Conservation (phyloP, 768 basidiomycete genomes). For the Glaciozyma antarctica region DNA sequence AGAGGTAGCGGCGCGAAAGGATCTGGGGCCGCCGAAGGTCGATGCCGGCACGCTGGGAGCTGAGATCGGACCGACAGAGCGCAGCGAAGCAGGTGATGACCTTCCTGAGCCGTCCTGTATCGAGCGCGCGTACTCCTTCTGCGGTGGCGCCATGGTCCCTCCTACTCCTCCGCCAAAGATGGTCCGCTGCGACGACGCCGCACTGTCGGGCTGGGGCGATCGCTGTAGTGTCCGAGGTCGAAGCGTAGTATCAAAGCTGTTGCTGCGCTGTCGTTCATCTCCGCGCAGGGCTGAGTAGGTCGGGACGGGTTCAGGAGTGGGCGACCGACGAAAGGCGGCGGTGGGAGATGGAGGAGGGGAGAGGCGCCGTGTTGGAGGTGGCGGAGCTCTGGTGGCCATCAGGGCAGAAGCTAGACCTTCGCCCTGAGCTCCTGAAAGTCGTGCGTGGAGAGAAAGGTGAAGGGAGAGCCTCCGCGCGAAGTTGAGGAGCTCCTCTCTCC, state of each 20-base stretch:
- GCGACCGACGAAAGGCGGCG: neutral
- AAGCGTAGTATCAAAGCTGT: neutral
- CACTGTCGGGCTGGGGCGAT: no score
- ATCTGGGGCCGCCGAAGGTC: no score
- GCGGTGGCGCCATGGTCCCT: no score
- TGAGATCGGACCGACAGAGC: no score
- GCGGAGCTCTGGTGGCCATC: neutral
- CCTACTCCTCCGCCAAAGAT: no score
- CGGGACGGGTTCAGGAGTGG: neutral
- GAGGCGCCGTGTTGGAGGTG: neutral
- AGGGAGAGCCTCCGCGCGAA: neutral
- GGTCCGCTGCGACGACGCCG: no score
- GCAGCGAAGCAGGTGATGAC: neutral
- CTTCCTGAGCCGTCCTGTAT: neutral
- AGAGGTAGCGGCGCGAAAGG: no score
- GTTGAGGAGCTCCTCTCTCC: no score
- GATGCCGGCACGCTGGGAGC: no score
- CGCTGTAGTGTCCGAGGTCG: no score
- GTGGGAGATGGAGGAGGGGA: neutral
- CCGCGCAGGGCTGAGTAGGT: neutral
- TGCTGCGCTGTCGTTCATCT: neutral
- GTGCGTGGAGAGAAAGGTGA: no score
- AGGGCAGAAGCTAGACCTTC: neutral
- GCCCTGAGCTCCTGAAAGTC: no score
- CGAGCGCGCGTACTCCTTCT: neutral